Evolutionary conservation across 768 basidiomycete genomes (phyloP).

Genomic region (Mycena floridula): DNA sequence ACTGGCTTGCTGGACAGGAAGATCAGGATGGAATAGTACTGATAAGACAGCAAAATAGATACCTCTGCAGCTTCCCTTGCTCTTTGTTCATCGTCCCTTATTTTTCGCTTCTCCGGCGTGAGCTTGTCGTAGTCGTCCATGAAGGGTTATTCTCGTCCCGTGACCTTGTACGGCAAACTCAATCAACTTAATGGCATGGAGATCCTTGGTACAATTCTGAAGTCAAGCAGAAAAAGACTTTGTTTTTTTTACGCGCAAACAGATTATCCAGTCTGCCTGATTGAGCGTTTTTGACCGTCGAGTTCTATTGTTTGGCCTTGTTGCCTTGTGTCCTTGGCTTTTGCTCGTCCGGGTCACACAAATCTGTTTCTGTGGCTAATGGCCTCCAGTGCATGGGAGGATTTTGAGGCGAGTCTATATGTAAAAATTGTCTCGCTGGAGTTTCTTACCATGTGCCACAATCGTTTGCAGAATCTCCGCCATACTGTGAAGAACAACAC

Average conservation of each 20-base stretch:
- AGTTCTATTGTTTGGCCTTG: not conserved
- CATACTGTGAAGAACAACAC: conserved; percentile 72
- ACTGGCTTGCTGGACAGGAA: conserved; percentile 5
- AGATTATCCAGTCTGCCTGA: too few relatives aligned
- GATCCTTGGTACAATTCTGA: too few relatives aligned
- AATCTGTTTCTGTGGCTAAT: not conserved
- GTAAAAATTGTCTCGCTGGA: conserved; percentile 2
- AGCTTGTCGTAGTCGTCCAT: conserved; percentile 70
- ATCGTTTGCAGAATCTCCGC: conserved; percentile 49
- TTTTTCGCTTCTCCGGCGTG: conserved; percentile 68
- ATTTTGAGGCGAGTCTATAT: conserved; percentile 58
- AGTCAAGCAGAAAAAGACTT: too few relatives aligned
- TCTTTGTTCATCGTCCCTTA: conserved; percentile 60
- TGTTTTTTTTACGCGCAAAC: too few relatives aligned
- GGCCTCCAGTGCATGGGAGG: conserved; percentile 48
- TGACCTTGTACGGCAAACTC: not conserved
- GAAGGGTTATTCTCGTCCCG: conserved; percentile 16
- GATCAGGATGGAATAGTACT: too few relatives aligned
- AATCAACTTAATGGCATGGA: too few relatives aligned
- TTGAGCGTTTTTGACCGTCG: not conserved
- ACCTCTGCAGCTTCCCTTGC: conserved; percentile 75
- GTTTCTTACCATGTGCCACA: conserved; percentile 8
- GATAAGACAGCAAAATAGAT: conserved; percentile 50
- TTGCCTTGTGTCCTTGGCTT: not conserved
- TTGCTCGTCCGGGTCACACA: not conserved